Conservation (phyloP, 176 grass and related monocot genomes). For the Aegilops umbellulata region DNA sequence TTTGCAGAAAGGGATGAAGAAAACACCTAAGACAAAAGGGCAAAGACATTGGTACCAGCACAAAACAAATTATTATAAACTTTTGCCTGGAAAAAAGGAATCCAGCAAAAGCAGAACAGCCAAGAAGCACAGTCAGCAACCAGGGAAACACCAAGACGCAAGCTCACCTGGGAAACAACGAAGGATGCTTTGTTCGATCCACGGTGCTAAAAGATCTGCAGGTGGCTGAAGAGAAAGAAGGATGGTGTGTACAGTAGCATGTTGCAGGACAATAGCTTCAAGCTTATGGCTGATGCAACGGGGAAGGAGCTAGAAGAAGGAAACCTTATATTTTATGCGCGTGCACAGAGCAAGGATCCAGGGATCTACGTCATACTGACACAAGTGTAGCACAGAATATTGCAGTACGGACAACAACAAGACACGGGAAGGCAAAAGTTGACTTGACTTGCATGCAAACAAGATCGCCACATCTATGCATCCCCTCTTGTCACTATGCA, state of each 20-base stretch:
- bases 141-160: background rate
- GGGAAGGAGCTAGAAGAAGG: background rate
- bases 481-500: background rate
- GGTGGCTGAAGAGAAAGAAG: background rate
- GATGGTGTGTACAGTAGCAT: too few species aligned
- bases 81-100: background rate
- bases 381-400: background rate
- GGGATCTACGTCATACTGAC: background rate
- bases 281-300: constrained; percentile 8
- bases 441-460: constrained; percentile 17
- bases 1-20: background rate
- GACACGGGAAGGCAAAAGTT: background rate
- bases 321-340: background rate
- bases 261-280: background rate
- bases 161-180: background rate
- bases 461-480: background rate
- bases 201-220: background rate
- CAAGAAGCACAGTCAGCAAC: background rate
- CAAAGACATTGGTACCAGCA: background rate
- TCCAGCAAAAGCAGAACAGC: background rate
- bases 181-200: background rate
- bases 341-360: background rate
- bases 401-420: background rate
- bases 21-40: background rate
- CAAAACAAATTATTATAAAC: background rate